These are phyloP conservation scores for Kwoniella botswanensis DNA, from an alignment of 768 basidiomycete genomes.

Conservation along the genomic window DNA sequence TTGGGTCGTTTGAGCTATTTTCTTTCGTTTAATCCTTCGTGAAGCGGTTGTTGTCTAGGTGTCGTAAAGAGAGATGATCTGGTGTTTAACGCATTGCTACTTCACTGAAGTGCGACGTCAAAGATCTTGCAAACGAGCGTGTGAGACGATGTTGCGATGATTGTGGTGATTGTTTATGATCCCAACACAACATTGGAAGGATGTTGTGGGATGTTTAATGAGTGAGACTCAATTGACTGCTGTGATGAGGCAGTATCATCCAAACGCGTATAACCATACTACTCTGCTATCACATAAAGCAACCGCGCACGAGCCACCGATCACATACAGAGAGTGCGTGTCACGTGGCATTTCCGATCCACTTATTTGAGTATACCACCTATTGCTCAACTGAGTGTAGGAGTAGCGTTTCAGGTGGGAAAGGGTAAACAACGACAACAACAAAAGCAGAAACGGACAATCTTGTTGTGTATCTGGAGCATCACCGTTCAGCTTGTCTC, in stretches of 20 bases:
- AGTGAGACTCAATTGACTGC: neutral
- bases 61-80: neutral
- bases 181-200: neutral
- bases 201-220: constrained; percentile 2
- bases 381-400: neutral
- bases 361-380: constrained; percentile 8
- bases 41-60: neutral
- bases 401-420: constrained; percentile 8
- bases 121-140: neutral
- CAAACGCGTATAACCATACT: neutral
- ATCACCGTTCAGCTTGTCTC: neutral
- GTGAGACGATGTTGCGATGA: neutral
- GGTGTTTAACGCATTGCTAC: neutral
- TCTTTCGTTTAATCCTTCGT: neutral
- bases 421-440: neutral
- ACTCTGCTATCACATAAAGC: neutral
- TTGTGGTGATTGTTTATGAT: neutral
- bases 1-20: neutral
- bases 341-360: neutral
- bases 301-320: constrained; percentile 9
- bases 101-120: neutral
- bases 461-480: neutral
- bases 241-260: neutral
- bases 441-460: neutral
- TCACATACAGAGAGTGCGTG: neutral